These are phyloP conservation scores for Mentha longifolia DNA, from an alignment of 257 asterid species.

Conservation along the genomic window DNA sequence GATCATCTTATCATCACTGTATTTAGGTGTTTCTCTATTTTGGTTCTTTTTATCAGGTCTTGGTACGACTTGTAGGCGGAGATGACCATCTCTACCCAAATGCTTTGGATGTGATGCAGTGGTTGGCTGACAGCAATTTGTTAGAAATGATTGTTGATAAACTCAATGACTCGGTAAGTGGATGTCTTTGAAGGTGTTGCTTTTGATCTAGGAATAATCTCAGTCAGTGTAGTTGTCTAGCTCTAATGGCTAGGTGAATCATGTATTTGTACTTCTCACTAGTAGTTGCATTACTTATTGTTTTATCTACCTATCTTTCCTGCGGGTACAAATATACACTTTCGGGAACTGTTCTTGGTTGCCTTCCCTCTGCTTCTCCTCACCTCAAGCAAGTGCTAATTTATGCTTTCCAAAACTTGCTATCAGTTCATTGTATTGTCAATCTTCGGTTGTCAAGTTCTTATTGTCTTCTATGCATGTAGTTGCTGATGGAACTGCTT, in stretches of 20 bases:
- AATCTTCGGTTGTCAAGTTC: constrained; percentile 6
- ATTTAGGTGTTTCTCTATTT: constrained; percentile 36
- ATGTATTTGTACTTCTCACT: too few relatives aligned
- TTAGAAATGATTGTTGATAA: constrained; percentile 98
- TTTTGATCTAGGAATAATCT: constrained; percentile 20
- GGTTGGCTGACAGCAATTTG: constrained; percentile 93
- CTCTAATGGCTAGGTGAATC: constrained; percentile 7
- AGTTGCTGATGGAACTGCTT: constrained; percentile 23
- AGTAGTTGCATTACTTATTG: too few relatives aligned
- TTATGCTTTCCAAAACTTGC: not conserved
- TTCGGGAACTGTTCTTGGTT: constrained; percentile 13
- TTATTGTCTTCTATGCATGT: constrained; percentile 7
- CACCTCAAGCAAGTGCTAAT: constrained; percentile 1
- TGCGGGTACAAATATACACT: constrained; percentile 1
- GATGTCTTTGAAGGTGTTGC: constrained; percentile 5
- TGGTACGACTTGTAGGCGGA: constrained; percentile 91
- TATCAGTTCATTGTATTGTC: constrained; percentile 7
- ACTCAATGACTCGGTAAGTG: constrained; percentile 72
- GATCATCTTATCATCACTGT: constrained; percentile 1
- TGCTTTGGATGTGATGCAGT: constrained; percentile 86
- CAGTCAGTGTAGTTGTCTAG: constrained; percentile 21
- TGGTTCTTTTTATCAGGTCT: constrained; percentile 59
- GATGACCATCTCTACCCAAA: constrained; percentile 88
- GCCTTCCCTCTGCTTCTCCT: constrained; percentile 26
- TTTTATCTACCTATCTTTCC: too few relatives aligned